These are phyloP conservation scores for Plasmodium reichenowi DNA, from an alignment of 169 alveolate species.

Conservation along the genomic window DNA sequence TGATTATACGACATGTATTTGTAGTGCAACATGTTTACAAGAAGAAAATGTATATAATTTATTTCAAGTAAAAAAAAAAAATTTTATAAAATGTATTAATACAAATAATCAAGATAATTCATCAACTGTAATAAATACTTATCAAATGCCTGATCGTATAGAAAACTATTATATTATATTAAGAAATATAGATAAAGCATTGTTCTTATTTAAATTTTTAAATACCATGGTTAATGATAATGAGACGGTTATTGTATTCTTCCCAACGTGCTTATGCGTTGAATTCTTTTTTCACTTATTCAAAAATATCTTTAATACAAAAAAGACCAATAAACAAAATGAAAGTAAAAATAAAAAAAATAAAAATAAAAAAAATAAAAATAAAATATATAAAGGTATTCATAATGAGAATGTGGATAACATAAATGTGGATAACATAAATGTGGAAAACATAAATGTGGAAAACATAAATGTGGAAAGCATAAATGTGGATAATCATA, in stretches of 20 bases:
- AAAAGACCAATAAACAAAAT: not conserved
- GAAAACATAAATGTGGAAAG: too few relatives aligned
- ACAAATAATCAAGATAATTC: not conserved
- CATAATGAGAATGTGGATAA: too few relatives aligned
- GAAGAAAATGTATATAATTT: conserved; percentile 56
- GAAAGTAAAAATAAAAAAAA: not conserved
- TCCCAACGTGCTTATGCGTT: conserved; percentile 60
- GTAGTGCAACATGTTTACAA: conserved; percentile 63
- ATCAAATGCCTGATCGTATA: conserved; percentile 33
- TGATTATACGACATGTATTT: conserved; percentile 56
- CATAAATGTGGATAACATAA: too few relatives aligned
- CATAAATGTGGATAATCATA: too few relatives aligned
- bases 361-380: too few relatives aligned
- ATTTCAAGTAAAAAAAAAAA: conserved; percentile 25
- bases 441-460: too few relatives aligned
- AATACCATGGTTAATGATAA: conserved; percentile 41
- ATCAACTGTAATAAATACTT: not conserved
- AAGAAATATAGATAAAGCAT: conserved; percentile 53
- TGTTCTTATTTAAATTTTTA: conserved; percentile 51
- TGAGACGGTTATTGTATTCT: conserved; percentile 35
- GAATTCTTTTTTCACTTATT: conserved; percentile 51
- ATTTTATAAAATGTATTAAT: conserved; percentile 31
- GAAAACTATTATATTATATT: conserved; percentile 46
- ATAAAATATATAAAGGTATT: too few relatives aligned
- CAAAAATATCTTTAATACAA: conserved; percentile 25